Evolutionary conservation across 177 flowering plant species (phyloP), one percentile per base, ranked within the genome.

Genomic region (Vitis hybrid): DNA sequence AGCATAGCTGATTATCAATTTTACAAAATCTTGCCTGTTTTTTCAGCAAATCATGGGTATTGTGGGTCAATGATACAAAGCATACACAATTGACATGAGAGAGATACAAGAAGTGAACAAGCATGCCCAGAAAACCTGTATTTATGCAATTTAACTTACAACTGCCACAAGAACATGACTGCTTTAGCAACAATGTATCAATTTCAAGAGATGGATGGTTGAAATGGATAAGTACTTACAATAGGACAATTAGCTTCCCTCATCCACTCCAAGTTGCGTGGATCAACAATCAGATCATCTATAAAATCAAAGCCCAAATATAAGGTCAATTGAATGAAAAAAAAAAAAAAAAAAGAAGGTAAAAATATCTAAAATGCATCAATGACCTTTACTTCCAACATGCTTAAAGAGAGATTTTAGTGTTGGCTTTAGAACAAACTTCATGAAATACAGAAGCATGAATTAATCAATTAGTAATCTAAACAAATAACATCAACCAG

Each of bases 261-360:
- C 90, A 95, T 79, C 99, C 99, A 95, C 79, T 95, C 98, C 58
- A 93, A 82, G 77, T 95, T 95, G 59, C 99, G 94, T 13, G 99
- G 99, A 84, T 95, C 99, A 74, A 95, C 97, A 75, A 93, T 86
- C 78, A 95, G 81, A 78, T 95, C 99, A 89, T 88, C 98, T 92
- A 72, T 70, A 81, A 70, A 40, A 74, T 15, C 56, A 78, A 82
- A 66, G 8, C 1, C 26, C 60, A 62, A 52, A 14, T 21, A 30
- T 66, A 54, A 23, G 9, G 34, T 60, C 61, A 69, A 40, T 51
- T 62, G 72, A 51, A 17, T 14, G n/a, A 1, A 19, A 19, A 19
- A 19, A 19, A 54, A 40, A 13, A 66, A 26, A 14, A 26, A 26
- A 26, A 26, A 26, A 26, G 26, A 26, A 26, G 26, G 26, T 26